A percentile compares a stretch with the other conserved stretches of the same genome.
These are phyloP conservation scores for Aciculoconidium aculeatum DNA, from an alignment of 805 yeast species.

Conservation along the genomic window DNA sequence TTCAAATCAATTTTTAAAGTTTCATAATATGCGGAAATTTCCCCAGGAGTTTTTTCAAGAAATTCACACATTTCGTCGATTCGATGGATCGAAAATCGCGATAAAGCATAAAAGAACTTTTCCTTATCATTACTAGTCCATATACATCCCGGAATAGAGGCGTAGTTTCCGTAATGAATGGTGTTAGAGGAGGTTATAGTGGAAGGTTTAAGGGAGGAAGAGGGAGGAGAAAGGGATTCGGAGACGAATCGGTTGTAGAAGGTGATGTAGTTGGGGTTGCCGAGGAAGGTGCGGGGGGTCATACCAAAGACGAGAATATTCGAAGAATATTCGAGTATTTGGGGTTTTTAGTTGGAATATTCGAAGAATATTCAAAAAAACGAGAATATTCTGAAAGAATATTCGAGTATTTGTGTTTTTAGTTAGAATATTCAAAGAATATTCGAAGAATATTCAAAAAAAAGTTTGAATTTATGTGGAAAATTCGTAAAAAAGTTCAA, in stretches of 20 bases:
- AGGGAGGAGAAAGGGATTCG: conserved; percentile 11
- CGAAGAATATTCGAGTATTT: no score
- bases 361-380: no score
- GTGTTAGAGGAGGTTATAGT: conserved; percentile 12
- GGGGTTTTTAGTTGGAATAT: no score
- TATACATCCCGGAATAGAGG: conserved; percentile 22
- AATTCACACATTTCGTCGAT: conserved; percentile 36
- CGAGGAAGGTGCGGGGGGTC: conserved; percentile 18
- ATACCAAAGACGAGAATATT: no score
- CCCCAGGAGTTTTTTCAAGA: conserved; percentile 37
- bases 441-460: no score
- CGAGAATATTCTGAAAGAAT: no score
- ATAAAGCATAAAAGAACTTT: conserved; percentile 43
- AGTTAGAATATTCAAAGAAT: no score
- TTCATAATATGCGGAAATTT: conserved; percentile 42
- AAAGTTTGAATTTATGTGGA: no score
- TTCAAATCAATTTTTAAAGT: conserved; percentile 25
- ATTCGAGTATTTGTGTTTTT: no score
- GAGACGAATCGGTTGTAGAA: conserved; percentile 25
- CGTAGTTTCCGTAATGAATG: conserved; percentile 7
- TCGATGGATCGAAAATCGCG: conserved; percentile 45
- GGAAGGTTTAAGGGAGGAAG: conserved; percentile 6
- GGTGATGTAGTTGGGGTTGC: conserved; percentile 22
- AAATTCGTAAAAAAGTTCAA: no score
- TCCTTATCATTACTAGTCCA: conserved; percentile 51